Conservation (phyloP, 495 filamentous ascomycete species). For the Penicillium silybi region DNA sequence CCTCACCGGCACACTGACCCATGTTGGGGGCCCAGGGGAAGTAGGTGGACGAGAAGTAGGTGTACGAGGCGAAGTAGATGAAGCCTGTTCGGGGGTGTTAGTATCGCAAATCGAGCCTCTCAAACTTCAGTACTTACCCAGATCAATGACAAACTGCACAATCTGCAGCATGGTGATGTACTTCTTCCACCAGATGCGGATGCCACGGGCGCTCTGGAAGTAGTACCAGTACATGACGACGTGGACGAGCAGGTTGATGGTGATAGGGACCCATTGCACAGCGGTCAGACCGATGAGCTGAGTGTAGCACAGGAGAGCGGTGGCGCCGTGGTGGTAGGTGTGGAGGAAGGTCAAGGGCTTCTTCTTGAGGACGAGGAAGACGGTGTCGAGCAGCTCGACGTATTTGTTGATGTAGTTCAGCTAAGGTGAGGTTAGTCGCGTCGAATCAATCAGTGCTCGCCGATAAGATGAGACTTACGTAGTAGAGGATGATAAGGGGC, state of each 20-base stretch:
- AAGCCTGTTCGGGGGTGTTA: conserved; percentile 52
- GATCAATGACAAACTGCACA: conserved; percentile 55
- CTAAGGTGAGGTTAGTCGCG: conserved; percentile 35
- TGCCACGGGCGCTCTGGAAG: conserved; percentile 56
- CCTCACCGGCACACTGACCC: conserved; percentile 90
- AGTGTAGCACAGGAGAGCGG: conserved; percentile 67
- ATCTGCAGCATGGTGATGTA: conserved; percentile 58
- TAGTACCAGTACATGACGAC: conserved; percentile 71
- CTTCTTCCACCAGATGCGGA: conserved; percentile 60
- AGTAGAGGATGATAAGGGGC: conserved; percentile 63
- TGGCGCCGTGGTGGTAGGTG: conserved; percentile 73
- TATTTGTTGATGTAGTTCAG: conserved; percentile 73
- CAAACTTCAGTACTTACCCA: conserved; percentile 34
- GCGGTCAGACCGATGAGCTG: conserved; percentile 65
- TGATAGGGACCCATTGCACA: conserved; percentile 66
- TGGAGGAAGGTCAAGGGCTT: conserved; percentile 75
- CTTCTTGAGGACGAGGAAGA: conserved; percentile 71
- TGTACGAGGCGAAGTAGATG: conserved; percentile 94
- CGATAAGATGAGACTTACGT: conserved; percentile 46
- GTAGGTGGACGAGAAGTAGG: conserved; percentile 91
- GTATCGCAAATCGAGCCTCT: not conserved
- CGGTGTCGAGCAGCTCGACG: conserved; percentile 64
- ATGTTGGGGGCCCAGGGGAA: conserved; percentile 77
- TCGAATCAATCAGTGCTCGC: not conserved
- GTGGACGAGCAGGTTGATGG: conserved; percentile 64